Evolutionary conservation across 108 stramenopile genomes (phyloP).

Genomic region (Schizochytrium sp.): DNA sequence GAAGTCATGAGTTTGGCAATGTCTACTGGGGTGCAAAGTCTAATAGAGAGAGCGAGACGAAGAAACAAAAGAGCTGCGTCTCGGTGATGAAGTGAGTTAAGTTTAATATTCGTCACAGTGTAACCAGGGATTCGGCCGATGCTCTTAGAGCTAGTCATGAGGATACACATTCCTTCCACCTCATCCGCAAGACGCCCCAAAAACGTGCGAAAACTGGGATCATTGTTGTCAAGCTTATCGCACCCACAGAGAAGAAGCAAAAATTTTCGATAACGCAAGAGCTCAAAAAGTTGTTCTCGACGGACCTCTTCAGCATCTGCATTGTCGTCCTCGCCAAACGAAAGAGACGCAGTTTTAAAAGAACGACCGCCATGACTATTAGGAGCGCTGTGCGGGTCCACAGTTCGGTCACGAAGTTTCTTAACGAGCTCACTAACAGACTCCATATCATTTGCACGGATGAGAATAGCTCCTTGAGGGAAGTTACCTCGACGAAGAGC

Average conservation of each 20-base stretch:
- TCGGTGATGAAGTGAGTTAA: neutral
- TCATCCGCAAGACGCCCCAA: constrained; percentile 42
- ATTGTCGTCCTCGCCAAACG: neutral
- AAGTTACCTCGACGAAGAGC: constrained; percentile 55
- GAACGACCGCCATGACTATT: neutral
- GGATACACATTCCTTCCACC: constrained; percentile 27
- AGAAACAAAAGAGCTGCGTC: constrained; percentile 46
- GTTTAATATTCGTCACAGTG: neutral
- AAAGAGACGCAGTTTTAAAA: neutral
- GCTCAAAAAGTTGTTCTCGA: constrained; percentile 38
- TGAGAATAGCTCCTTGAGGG: constrained; percentile 6
- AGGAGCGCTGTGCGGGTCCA: constrained; percentile 27
- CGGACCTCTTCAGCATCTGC: neutral
- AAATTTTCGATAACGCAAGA: constrained; percentile 47
- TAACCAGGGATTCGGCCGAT: constrained; percentile 30
- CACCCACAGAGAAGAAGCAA: constrained; percentile 10
- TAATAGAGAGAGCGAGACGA: constrained; percentile 26
- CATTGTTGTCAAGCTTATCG: neutral
- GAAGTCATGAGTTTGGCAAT: constrained; percentile 29
- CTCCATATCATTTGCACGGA: constrained; percentile 10
- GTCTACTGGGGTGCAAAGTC: neutral
- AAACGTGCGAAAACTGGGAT: constrained; percentile 38
- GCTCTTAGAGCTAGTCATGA: constrained; percentile 21
- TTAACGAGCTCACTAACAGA: constrained; percentile 28
- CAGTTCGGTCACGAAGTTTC: neutral